Evolutionary conservation across 2,329 filamentous ascomycete species (phyloP).

Genomic region (Botrytis tulipae): DNA sequence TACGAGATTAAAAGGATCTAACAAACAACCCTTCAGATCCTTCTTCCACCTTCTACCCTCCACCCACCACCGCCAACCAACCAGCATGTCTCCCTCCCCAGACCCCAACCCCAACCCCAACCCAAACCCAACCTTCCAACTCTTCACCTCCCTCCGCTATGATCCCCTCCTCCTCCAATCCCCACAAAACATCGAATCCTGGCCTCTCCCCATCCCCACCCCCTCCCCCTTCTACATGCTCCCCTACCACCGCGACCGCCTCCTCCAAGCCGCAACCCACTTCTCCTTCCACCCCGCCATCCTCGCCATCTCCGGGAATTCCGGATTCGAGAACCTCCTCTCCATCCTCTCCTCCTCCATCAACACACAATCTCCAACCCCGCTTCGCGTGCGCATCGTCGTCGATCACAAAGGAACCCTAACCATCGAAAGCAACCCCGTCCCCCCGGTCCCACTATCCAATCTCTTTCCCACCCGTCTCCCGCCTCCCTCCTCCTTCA

Average conservation of each 20-base stretch:
- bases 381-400: constrained; percentile 54
- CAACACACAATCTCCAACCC: constrained; percentile 36
- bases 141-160: constrained; percentile 72
- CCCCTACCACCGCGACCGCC: constrained; percentile 72
- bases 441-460: constrained; percentile 44
- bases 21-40: not conserved
- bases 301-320: constrained; percentile 44
- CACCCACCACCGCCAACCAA: not conserved
- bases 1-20: not conserved
- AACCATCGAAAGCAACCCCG: constrained; percentile 42
- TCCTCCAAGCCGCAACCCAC: constrained; percentile 61
- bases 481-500: constrained; percentile 44
- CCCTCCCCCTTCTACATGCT: constrained; percentile 75
- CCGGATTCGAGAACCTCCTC: constrained; percentile 47
- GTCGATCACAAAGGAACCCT: constrained; percentile 52
- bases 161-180: constrained; percentile 54
- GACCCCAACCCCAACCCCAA: not conserved
- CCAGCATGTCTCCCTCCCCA: not conserved
- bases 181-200: constrained; percentile 30
- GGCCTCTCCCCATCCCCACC: constrained; percentile 46
- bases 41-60: not conserved
- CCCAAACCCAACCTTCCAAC: constrained; percentile 46
- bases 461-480: constrained; percentile 59
- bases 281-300: constrained; percentile 50
- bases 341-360: constrained; percentile 40